Conservation (phyloP, 495 filamentous ascomycete species). For the Extremus antarcticus region DNA sequence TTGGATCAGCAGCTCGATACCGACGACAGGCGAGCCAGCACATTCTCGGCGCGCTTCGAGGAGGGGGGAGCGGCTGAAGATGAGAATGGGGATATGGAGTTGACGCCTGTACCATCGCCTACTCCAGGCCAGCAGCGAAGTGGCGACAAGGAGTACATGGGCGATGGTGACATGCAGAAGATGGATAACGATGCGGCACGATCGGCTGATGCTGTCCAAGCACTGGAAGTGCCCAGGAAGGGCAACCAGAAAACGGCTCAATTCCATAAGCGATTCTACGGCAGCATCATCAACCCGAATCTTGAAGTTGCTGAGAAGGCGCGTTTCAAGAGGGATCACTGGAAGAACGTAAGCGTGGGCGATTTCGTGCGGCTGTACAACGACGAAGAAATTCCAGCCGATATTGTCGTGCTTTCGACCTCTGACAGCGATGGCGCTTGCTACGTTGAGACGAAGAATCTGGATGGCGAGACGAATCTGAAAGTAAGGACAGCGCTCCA, state of each 20-base stretch:
- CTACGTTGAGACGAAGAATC: conserved; percentile 95
- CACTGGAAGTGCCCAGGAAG: conserved; percentile 10
- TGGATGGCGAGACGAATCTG: conserved; percentile 96
- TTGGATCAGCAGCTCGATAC: conserved; percentile 33
- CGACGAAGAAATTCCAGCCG: conserved; percentile 89
- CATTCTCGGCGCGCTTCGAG: conserved; percentile 42
- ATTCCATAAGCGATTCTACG: conserved; percentile 35
- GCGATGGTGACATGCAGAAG: conserved; percentile 24
- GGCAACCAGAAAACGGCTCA: not conserved
- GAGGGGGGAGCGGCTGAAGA: conserved; percentile 38
- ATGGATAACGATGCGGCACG: conserved; percentile 22
- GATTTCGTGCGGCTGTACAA: conserved; percentile 97
- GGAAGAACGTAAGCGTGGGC: conserved; percentile 93
- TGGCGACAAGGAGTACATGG: conserved; percentile 19
- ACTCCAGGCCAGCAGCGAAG: conserved; percentile 40
- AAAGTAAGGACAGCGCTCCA: conserved; percentile 90
- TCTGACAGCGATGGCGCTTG: conserved; percentile 92
- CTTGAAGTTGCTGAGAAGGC: conserved; percentile 51
- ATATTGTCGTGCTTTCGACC: conserved; percentile 90
- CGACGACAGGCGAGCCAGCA: conserved; percentile 43
- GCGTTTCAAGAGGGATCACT: conserved; percentile 80
- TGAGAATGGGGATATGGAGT: conserved; percentile 57
- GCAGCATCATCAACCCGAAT: conserved; percentile 53
- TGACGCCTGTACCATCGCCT: conserved; percentile 90
- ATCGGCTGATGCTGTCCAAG: conserved; percentile 7